Conservation (phyloP, 768 basidiomycete genomes). For the Sarcomyxa edulis region DNA sequence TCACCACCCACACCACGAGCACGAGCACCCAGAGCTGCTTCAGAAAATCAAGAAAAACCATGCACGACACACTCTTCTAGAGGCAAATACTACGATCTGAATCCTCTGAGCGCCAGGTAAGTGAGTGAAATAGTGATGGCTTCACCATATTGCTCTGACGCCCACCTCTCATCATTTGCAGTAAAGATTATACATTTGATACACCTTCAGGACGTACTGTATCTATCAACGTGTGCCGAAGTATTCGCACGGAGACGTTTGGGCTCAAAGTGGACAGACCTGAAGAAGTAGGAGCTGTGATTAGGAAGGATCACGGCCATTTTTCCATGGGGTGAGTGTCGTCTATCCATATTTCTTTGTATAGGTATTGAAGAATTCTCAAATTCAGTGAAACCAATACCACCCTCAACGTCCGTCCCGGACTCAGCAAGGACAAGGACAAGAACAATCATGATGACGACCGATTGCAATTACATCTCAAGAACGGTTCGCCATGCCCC, state of each 20-base stretch:
- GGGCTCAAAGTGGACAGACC: slow-evolving; percentile 45
- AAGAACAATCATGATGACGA: slow-evolving; percentile 51
- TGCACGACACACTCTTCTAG: slow-evolving; percentile 54
- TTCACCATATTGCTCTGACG: slow-evolving; percentile 2
- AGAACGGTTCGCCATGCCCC: slow-evolving; percentile 61
- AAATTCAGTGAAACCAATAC: slow-evolving; percentile 52
- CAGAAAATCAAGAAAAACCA: no score
- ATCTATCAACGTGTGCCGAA: slow-evolving; percentile 61
- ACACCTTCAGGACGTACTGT: slow-evolving; percentile 42
- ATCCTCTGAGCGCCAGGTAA: slow-evolving; percentile 53
- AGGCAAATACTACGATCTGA: slow-evolving; percentile 67
- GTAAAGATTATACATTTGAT: slow-evolving; percentile 58
- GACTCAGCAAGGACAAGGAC: slow-evolving; percentile 51
- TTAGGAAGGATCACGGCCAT: slow-evolving; percentile 57
- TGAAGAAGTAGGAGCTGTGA: slow-evolving; percentile 56
- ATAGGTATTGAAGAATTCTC: not conserved
- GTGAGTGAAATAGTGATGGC: slow-evolving; percentile 11
- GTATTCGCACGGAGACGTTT: slow-evolving; percentile 53
- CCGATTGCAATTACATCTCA: slow-evolving; percentile 50
- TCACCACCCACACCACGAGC: no score
- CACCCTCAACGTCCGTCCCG: slow-evolving; percentile 43
- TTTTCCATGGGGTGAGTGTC: slow-evolving; percentile 66
- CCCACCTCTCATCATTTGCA: slow-evolving; percentile 22
- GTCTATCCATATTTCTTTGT: not conserved
- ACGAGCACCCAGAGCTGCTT: no score